Evolutionary conservation across 257 asterid species (phyloP).

Genomic region (Prunella vulgaris): DNA sequence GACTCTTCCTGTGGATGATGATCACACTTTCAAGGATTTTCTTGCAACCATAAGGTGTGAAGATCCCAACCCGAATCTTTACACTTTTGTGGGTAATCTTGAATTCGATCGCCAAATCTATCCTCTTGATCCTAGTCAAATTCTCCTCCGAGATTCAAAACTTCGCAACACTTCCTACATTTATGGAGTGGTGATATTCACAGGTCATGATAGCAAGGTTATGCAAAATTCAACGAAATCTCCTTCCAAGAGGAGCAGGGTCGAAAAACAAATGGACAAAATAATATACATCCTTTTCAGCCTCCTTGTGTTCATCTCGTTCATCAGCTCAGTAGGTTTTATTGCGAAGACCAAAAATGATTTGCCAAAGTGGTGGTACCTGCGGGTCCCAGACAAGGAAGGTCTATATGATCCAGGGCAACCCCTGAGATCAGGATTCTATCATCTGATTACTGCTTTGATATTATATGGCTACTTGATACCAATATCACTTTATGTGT

Average conservation of each 20-base stretch:
- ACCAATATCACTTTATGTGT: conserved; percentile 94
- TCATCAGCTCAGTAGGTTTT: conserved; percentile 85
- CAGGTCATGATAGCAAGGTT: conserved; percentile 93
- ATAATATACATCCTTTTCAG: conserved; percentile 90
- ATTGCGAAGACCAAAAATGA: conserved; percentile 64
- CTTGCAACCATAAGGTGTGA: conserved; percentile 73
- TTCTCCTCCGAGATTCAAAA: conserved; percentile 94
- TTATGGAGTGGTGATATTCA: conserved; percentile 89
- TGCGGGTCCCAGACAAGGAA: conserved; percentile 55
- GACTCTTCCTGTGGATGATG: conserved; percentile 70
- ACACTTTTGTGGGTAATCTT: conserved; percentile 85
- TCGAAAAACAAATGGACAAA: conserved; percentile 92
- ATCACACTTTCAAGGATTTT: conserved; percentile 63
- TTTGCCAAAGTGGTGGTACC: conserved; percentile 89
- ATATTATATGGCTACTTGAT: conserved; percentile 88
- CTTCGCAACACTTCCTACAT: conserved; percentile 78
- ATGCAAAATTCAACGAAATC: conserved; percentile 93
- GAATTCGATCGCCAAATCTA: conserved; percentile 74
- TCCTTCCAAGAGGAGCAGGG: conserved; percentile 89
- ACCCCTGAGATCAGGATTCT: conserved; percentile 67
- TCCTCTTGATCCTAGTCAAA: conserved; percentile 93
- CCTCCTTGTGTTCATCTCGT: conserved; percentile 73
- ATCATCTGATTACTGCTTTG: conserved; percentile 88
- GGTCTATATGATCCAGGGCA: conserved; percentile 55
- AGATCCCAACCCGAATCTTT: conserved; percentile 94